phyloP scores from a whole-genome alignment of 495 filamentous ascomycete species.

The Penicillium subrubescens region DNA sequence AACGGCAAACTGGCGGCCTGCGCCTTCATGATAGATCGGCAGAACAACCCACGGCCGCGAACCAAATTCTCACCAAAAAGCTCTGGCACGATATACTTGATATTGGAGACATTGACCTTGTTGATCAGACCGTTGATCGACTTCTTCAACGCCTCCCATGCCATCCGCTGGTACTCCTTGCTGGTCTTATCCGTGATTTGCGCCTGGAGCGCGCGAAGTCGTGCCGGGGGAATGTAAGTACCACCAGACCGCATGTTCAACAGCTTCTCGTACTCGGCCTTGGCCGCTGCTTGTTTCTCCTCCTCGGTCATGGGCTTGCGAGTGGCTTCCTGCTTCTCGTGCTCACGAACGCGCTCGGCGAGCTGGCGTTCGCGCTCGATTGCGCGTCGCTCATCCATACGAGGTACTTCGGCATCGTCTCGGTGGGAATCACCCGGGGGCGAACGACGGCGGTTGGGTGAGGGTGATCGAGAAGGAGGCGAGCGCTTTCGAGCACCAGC shows the following conservation, averaged over 20 bases:
- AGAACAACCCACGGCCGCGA: conserved; percentile 88
- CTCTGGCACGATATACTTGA: conserved; percentile 95
- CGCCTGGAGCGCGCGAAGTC: conserved; percentile 87
- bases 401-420: conserved; percentile 44
- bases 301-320: conserved; percentile 73
- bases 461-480: conserved; percentile 64
- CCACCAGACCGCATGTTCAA: conserved; percentile 90
- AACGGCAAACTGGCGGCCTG: conserved; percentile 96
- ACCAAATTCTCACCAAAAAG: conserved; percentile 93
- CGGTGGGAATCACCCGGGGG: conserved; percentile 49
- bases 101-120: conserved; percentile 96
- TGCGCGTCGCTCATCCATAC: conserved; percentile 57
- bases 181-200: conserved; percentile 94
- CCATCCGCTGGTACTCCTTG: conserved; percentile 98
- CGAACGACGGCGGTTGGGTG: conserved; percentile 62
- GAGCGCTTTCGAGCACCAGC: conserved; percentile 62
- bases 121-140: conserved; percentile 98
- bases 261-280: conserved; percentile 89
- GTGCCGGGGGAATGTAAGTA: conserved; percentile 91
- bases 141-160: conserved; percentile 98
- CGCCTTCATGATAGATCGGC: conserved; percentile 94
- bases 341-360: conserved; percentile 58
- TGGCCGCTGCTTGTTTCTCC: conserved; percentile 79
- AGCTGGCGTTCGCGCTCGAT: conserved; percentile 65
- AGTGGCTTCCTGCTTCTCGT: conserved; percentile 51